These are phyloP conservation scores for Euphorbia schlechtendalii DNA, from an alignment of 441 rosid genomes.

Conservation along the genomic window DNA sequence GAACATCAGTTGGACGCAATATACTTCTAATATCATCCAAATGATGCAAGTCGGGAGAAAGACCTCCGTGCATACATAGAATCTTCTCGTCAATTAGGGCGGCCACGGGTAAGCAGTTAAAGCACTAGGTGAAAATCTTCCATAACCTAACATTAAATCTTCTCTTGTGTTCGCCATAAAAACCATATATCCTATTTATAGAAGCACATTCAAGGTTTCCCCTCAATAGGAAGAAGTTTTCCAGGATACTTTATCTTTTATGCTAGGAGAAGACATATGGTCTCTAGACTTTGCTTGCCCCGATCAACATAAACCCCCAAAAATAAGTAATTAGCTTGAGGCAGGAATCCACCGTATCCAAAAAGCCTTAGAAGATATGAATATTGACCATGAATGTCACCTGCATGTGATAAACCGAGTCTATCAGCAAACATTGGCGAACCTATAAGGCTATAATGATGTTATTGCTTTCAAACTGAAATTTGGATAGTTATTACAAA, in stretches of 20 bases:
- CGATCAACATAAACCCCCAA: conserved; percentile 84
- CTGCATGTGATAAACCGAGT: conserved; percentile 35
- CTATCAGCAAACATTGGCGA: conserved; percentile 1
- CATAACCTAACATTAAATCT: conserved; percentile 65
- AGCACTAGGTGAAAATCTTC: conserved; percentile 56
- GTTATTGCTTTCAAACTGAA: background rate
- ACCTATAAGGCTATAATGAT: no score
- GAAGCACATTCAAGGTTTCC: conserved; percentile 82
- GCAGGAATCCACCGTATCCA: conserved; percentile 83
- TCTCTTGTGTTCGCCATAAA: conserved; percentile 66
- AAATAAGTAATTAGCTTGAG: conserved; percentile 70
- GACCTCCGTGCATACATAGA: conserved; percentile 77
- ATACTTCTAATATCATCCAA: conserved; percentile 53
- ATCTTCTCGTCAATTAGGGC: conserved; percentile 69
- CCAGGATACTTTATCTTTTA: conserved; percentile 63
- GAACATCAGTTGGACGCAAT: conserved; percentile 58
- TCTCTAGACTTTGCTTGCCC: conserved; percentile 74
- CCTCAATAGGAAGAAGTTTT: conserved; percentile 62
- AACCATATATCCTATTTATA: conserved; percentile 70
- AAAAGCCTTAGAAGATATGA: conserved; percentile 84
- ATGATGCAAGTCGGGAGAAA: conserved; percentile 53
- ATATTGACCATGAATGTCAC: conserved; percentile 89
- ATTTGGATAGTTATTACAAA: background rate
- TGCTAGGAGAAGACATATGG: conserved; percentile 69
- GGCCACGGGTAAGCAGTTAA: conserved; percentile 73